phyloP scores from a whole-genome alignment of 148 eudicot species.

The Fagopyrum tataricum region DNA sequence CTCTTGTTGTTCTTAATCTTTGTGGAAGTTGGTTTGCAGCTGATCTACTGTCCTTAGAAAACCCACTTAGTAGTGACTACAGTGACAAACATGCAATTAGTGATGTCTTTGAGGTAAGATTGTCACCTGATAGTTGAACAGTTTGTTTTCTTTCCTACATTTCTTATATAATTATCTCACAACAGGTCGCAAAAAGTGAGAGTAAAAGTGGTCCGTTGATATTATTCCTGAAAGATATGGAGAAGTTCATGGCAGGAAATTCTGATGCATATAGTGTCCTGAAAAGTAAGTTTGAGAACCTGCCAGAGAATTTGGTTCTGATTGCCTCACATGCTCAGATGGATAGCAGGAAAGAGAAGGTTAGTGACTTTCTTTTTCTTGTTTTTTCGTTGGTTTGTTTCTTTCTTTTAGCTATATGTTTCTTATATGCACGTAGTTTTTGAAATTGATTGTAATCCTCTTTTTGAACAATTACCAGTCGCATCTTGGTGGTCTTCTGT shows the following conservation, averaged over 20 bases:
- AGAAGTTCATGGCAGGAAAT: slow-evolving; percentile 69
- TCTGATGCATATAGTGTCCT: slow-evolving; percentile 57
- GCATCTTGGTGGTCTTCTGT: slow-evolving; percentile 83
- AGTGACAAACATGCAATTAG: slow-evolving; percentile 63
- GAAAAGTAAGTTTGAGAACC: slow-evolving; percentile 58
- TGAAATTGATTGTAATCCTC: neutral
- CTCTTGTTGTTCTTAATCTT: neutral
- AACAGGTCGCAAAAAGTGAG: slow-evolving; percentile 61
- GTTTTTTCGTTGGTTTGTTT: neutral
- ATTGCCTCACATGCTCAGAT: slow-evolving; percentile 82
- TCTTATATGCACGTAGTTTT: neutral
- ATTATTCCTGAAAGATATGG: slow-evolving; percentile 75
- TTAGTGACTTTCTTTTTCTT: slow-evolving; percentile 20
- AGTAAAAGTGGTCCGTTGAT: slow-evolving; percentile 58
- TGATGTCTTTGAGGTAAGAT: slow-evolving; percentile 80
- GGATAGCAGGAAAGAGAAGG: slow-evolving; percentile 88
- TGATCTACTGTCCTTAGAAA: slow-evolving; percentile 62
- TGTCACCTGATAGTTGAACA: neutral
- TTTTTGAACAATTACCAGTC: slow-evolving; percentile 32
- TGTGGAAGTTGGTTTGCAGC: slow-evolving; percentile 35
- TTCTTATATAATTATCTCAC: neutral
- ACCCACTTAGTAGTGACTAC: slow-evolving; percentile 47
- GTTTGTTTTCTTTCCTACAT: neutral
- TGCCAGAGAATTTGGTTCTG: slow-evolving; percentile 68
- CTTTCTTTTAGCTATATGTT: neutral